Evolutionary conservation across 2,329 filamentous ascomycete species (phyloP), one percentile per base, ranked within the genome.

Genomic region (Hysterium pulicare): DNA sequence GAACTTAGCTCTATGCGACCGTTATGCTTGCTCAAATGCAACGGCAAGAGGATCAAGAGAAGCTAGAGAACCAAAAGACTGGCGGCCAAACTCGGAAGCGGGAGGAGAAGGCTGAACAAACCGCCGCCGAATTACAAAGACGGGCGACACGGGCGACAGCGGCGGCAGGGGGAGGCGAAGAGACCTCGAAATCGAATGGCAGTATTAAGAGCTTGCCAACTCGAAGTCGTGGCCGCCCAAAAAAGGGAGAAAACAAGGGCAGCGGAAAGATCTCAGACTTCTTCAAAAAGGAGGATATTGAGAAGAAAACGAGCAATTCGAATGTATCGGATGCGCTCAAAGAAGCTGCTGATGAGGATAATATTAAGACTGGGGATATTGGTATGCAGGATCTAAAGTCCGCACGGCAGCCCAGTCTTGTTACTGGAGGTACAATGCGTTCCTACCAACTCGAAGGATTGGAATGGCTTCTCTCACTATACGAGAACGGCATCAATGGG

Each of bases 371-470:
- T 3, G 72, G 75, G n/a, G 78, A 78, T 17, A 71, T 84, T 42
- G 80, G 82, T 20, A 75, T 81, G 39, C 81, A 84, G 52, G 77
- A 90, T 41, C 68, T 96, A 13, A 77, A 83, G 43, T 88, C 94
- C 63, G 91, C 90, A 0, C 77, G 86, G 48, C 93, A 98, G 61
- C 93, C 93, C 0, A 83, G 84, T 49, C 82, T 90, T 45, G 82
- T 98, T 55, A 83, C 84, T 0, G 89, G 89, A 4, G 93, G 93
- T 1, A 85, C 83, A 3, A 97, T 98, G 91, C 78, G 90, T 15
- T 86, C 87, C 48, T 98, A 98, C 60, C 93, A 98, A 57, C 71
- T 98, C 0, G 91, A 97, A 62, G 93, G 93, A 0, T 68, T 98
- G 1, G 94, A 95, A 0, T 98, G 93, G 93, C 84, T 98, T 73